Conservation (phyloP, 78 protist genomes). For the Anaeramoeba flamelloides region DNA sequence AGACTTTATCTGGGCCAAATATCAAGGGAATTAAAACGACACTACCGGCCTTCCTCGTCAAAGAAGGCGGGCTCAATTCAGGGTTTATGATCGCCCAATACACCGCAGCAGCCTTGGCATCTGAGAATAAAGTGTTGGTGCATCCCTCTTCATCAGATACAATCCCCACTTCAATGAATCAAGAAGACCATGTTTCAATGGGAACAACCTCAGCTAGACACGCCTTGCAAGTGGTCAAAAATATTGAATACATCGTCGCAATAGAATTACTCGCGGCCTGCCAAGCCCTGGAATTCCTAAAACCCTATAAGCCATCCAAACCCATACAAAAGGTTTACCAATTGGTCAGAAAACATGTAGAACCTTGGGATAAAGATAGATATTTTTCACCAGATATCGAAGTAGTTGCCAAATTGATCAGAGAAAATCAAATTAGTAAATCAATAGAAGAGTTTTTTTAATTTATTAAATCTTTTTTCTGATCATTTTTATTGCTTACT, state of each 20-base stretch:
- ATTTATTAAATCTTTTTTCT: no score
- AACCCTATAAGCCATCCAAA: slow-evolving; percentile 31
- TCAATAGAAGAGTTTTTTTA: no score
- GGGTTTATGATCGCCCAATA: slow-evolving; percentile 83
- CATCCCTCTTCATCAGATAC: slow-evolving; percentile 71
- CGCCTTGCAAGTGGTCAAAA: slow-evolving; percentile 33
- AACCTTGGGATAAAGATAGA: slow-evolving; percentile 29
- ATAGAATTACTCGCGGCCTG: slow-evolving; percentile 64
- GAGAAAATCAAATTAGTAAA: no score
- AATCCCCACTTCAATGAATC: slow-evolving; percentile 48
- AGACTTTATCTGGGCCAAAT: neutral
- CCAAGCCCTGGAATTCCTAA: slow-evolving; percentile 50
- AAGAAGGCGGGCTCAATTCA: slow-evolving; percentile 45
- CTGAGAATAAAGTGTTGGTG: slow-evolving; percentile 49
- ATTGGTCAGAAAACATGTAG: slow-evolving; percentile 38
- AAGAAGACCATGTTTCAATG: slow-evolving; percentile 76
- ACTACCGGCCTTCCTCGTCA: neutral
- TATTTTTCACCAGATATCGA: no score
- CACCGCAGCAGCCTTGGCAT: slow-evolving; percentile 58
- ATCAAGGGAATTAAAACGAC: neutral
- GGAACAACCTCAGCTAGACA: slow-evolving; percentile 60
- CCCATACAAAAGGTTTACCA: slow-evolving; percentile 38
- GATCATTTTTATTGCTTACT: no score
- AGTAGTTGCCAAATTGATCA: no score
- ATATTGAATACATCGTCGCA: slow-evolving; percentile 54